These are phyloP conservation scores for Fusarium brevicatenulatum DNA, from an alignment of 2,329 filamentous ascomycete species.

Conservation along the genomic window DNA sequence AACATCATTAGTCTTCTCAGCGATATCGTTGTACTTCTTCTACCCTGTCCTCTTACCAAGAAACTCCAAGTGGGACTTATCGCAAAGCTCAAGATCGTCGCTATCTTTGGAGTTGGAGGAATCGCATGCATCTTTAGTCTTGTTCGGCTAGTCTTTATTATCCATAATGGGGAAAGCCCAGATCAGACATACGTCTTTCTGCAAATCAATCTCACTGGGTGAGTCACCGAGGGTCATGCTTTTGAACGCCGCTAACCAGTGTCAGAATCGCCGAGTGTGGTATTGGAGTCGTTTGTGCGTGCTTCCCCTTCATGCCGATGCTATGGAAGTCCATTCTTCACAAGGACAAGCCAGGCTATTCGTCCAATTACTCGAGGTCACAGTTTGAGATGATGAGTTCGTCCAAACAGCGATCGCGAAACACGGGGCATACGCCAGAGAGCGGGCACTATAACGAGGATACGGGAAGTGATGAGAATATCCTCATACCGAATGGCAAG, in stretches of 20 bases:
- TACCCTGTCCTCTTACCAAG: slow-evolving; percentile 20
- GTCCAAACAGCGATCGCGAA: slow-evolving; percentile 3
- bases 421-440: neutral
- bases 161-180: slow-evolving; percentile 19
- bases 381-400: slow-evolving; percentile 33
- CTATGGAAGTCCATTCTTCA: slow-evolving; percentile 31
- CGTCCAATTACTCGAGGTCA: slow-evolving; percentile 15
- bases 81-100: slow-evolving; percentile 24
- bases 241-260: neutral
- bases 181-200: slow-evolving; percentile 29
- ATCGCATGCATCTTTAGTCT: slow-evolving; percentile 25
- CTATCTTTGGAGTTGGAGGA: slow-evolving; percentile 25
- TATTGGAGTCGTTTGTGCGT: slow-evolving; percentile 26
- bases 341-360: slow-evolving; percentile 26
- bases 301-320: slow-evolving; percentile 34
- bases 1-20: slow-evolving; percentile 31
- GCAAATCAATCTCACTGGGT: slow-evolving; percentile 30
- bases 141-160: slow-evolving; percentile 19
- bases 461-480: slow-evolving; percentile 22
- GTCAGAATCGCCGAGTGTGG: slow-evolving; percentile 26
- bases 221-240: rapidly evolving
- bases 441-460: slow-evolving; percentile 9
- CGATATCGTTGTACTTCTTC: slow-evolving; percentile 15
- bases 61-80: slow-evolving; percentile 25
- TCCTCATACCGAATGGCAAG: slow-evolving; percentile 16